phyloP scores from a whole-genome alignment of 2,329 filamentous ascomycete genomes.

The Trichoderma cornu-damae region DNA sequence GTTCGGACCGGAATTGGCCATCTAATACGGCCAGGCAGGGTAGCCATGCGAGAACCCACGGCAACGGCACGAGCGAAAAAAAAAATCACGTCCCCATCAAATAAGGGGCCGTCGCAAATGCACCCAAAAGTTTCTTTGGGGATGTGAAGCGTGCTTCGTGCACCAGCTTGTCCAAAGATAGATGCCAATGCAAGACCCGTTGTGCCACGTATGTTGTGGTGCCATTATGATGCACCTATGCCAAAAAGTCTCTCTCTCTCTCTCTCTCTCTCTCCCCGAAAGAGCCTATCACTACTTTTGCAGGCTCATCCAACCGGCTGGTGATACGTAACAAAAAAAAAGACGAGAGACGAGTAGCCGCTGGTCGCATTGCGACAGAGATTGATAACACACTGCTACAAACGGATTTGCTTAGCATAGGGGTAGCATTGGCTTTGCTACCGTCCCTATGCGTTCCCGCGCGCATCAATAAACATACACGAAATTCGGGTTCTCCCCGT shows the following conservation, averaged over 20 bases:
- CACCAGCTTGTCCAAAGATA: not conserved
- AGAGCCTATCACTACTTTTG: too few relatives aligned
- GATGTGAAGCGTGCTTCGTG: not conserved
- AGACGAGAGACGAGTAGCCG: too few relatives aligned
- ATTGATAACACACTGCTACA: not conserved
- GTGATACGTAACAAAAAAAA: too few relatives aligned
- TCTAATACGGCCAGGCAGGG: not conserved
- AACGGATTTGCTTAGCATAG: not conserved
- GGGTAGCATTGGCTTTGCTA: not conserved
- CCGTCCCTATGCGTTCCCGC: not conserved
- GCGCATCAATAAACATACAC: conserved; percentile 35
- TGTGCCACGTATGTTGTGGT: too few relatives aligned
- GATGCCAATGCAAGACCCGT: not conserved
- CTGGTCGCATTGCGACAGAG: not conserved
- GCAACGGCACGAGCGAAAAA: not conserved
- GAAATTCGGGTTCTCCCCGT: conserved; percentile 41
- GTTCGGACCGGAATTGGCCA: conserved; percentile 7
- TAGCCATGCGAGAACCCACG: conserved; percentile 11
- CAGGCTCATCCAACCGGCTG: too few relatives aligned
- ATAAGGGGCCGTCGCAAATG: conserved; percentile 6
- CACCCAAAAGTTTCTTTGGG: not conserved
- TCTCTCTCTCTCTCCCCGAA: too few relatives aligned
- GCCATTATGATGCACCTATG: too few relatives aligned
- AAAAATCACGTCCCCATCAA: not conserved
- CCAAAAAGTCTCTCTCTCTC: too few relatives aligned